Percentiles rank a stretch among this genome's conserved stretches.
phyloP scores from a whole-genome alignment of 352 stramenopile genomes.

The Phytophthora sojae region DNA sequence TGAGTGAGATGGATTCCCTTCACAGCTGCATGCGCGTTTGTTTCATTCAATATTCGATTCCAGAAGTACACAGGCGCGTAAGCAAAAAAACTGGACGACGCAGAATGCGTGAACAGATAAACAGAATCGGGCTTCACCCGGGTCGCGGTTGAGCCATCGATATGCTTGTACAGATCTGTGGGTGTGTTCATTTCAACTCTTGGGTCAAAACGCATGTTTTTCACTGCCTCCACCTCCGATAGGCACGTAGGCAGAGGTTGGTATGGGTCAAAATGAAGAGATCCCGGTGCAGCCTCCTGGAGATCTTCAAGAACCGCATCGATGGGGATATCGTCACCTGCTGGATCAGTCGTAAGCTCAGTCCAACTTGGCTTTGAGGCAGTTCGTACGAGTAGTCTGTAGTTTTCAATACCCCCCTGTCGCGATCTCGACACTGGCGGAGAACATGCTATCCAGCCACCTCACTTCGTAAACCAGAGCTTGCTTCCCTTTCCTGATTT shows the following conservation, averaged over 20 bases:
- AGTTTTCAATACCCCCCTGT: neutral
- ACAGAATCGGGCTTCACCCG: neutral
- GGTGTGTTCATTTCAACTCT: neutral
- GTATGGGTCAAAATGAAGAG: neutral
- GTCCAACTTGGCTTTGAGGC: neutral
- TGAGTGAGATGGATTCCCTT: no score
- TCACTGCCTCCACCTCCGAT: neutral
- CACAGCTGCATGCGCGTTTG: neutral
- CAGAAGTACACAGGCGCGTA: neutral
- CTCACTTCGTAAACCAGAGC: neutral
- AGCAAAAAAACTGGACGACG: neutral
- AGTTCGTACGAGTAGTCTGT: neutral
- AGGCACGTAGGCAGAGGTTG: neutral
- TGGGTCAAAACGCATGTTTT: neutral
- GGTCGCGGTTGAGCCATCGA: neutral
- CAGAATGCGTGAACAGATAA: neutral
- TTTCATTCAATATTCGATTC: neutral
- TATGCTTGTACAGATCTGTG: neutral
- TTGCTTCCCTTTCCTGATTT: neutral
- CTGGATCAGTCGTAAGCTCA: neutral
- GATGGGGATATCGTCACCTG: neutral
- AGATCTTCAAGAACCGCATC: neutral
- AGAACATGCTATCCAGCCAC: neutral
- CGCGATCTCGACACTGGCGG: neutral
- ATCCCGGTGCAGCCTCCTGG: neutral